These are phyloP conservation scores for Blakeslea trispora DNA, from an alignment of 371 early-diverging fungal species.

Conservation along the genomic window DNA sequence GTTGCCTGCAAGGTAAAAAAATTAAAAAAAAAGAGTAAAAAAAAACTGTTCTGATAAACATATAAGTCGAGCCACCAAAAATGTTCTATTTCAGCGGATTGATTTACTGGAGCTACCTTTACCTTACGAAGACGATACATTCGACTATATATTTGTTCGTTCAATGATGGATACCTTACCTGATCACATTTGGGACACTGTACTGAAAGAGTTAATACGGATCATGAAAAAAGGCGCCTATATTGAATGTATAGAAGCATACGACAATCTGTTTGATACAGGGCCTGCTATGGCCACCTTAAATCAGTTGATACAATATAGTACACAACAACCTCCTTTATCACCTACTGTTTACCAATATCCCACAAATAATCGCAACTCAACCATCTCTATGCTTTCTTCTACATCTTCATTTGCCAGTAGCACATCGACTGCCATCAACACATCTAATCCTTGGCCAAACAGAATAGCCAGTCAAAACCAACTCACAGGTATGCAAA, in stretches of 20 bases:
- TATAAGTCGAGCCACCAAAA: conserved; percentile 23
- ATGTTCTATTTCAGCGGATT: conserved; percentile 36
- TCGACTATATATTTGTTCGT: conserved; percentile 47
- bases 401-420: conserved; percentile 2
- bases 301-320: conserved; percentile 21
- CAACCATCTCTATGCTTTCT: not conserved
- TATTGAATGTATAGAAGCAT: conserved; percentile 49
- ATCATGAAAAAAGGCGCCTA: conserved; percentile 52
- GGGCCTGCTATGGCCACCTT: conserved; percentile 45
- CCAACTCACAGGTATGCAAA: conserved; percentile 43
- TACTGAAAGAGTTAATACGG: conserved; percentile 37
- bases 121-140: conserved; percentile 43
- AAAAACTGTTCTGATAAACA: too few relatives aligned
- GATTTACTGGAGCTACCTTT: conserved; percentile 42
- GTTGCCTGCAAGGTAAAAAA: conserved; percentile 39
- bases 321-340: conserved; percentile 15
- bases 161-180: conserved; percentile 44
- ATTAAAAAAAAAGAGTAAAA: too few relatives aligned
- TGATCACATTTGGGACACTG: conserved; percentile 41
- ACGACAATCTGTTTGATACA: conserved; percentile 44
- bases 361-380: not conserved
- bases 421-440: not conserved
- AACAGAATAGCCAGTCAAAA: conserved; percentile 39
- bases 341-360: conserved; percentile 12
- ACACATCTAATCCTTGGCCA: conserved; percentile 37